These are phyloP conservation scores for Sclerotinia nivalis DNA, from an alignment of 2,329 filamentous ascomycete species.

Conservation along the genomic window DNA sequence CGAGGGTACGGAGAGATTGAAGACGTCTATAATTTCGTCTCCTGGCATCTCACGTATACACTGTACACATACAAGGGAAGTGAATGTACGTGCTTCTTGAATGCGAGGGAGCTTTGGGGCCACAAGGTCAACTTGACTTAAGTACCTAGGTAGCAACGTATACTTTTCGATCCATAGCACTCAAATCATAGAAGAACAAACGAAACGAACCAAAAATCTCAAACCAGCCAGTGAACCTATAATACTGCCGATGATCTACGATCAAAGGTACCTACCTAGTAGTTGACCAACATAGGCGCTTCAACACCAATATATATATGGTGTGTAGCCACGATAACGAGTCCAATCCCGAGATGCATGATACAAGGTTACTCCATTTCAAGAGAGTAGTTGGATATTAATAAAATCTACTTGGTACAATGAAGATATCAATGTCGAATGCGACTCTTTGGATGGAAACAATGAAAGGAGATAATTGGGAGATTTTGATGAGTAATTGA, in stretches of 20 bases:
- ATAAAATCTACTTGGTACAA: not conserved
- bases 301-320: not conserved
- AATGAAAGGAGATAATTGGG: too few relatives aligned
- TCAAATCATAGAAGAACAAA: not conserved
- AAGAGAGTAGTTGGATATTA: not conserved
- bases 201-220: not conserved
- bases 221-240: too few relatives aligned
- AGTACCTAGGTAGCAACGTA: not conserved
- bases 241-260: too few relatives aligned
- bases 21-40: not conserved
- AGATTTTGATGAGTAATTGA: constrained; percentile 10
- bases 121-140: not conserved
- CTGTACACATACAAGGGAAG: not conserved
- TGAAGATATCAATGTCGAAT: not conserved
- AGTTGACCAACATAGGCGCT: not conserved
- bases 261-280: too few relatives aligned
- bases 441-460: too few relatives aligned
- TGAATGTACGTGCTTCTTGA: too few relatives aligned
- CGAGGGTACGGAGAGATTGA: not conserved
- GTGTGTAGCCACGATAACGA: not conserved
- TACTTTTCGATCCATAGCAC: too few relatives aligned
- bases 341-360: not conserved
- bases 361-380: not conserved
- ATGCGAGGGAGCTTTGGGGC: too few relatives aligned
- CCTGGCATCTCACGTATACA: not conserved